phyloP scores from a whole-genome alignment of 495 filamentous ascomycete species.

The Lindgomyces ingoldianus region DNA sequence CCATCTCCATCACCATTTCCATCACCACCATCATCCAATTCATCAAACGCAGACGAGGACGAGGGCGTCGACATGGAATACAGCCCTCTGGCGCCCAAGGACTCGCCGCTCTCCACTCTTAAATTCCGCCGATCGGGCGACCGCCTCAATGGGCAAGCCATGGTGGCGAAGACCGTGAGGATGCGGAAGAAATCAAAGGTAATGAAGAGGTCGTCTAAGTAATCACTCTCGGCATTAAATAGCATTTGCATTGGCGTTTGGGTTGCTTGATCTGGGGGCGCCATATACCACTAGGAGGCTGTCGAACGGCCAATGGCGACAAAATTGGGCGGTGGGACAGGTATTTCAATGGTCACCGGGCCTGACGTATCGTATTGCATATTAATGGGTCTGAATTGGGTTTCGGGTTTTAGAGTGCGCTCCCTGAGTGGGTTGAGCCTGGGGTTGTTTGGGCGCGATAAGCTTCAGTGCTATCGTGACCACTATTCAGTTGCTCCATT shows the following conservation, averaged over 20 bases:
- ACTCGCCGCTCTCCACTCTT: neutral
- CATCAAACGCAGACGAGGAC: slow-evolving; percentile 13
- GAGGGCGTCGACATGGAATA: slow-evolving; percentile 27
- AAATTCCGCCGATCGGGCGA: slow-evolving; percentile 29
- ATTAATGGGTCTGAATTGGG: neutral
- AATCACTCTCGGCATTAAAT: neutral
- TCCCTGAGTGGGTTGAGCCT: slow-evolving; percentile 30
- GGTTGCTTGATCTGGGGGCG: slow-evolving; percentile 2
- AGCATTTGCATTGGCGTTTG: slow-evolving; percentile 36
- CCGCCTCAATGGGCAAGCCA: slow-evolving; percentile 1
- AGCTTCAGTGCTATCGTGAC: slow-evolving; percentile 27
- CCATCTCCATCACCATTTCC: neutral
- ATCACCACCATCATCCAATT: neutral
- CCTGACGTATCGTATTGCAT: neutral
- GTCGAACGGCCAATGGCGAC: neutral
- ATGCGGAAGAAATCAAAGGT: slow-evolving; percentile 21
- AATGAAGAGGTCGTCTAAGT: slow-evolving; percentile 13
- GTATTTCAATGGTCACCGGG: neutral
- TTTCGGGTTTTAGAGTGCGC: slow-evolving; percentile 13
- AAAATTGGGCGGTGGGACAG: slow-evolving; percentile 25
- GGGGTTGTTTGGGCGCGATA: slow-evolving; percentile 19
- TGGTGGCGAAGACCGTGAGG: slow-evolving; percentile 23
- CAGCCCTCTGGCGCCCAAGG: neutral
- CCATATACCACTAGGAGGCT: slow-evolving; percentile 32
- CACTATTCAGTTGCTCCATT: neutral